These are phyloP conservation scores for Physaria fendleri DNA, from an alignment of 345 rosid genomes.

Conservation along the genomic window DNA sequence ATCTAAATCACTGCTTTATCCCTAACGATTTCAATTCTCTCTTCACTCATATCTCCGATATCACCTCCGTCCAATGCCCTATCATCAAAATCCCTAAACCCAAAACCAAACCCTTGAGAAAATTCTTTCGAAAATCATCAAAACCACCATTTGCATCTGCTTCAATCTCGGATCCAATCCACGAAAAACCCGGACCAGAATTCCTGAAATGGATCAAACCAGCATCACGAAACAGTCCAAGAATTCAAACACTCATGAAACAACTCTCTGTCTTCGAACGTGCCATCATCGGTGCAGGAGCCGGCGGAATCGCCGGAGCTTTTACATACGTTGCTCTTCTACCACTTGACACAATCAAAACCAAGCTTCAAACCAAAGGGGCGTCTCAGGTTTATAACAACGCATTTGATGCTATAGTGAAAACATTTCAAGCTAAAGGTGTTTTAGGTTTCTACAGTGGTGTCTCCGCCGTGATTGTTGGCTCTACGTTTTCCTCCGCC, in stretches of 20 bases:
- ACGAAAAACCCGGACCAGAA: background rate
- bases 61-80: constrained; percentile 20
- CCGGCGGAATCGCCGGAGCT: constrained; percentile 87
- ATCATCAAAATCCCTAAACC: constrained; percentile 7
- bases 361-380: constrained; percentile 88
- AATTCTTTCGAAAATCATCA: background rate
- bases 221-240: constrained; percentile 41
- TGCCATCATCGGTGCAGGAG: constrained; percentile 77
- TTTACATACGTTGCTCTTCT: constrained; percentile 80
- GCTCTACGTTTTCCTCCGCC: constrained; percentile 83
- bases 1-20: constrained; percentile 13
- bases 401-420: constrained; percentile 63
- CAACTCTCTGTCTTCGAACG: constrained; percentile 70
- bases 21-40: constrained; percentile 29
- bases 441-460: constrained; percentile 84
- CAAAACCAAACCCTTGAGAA: background rate
- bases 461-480: constrained; percentile 84
- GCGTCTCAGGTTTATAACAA: constrained; percentile 59
- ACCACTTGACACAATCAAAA: constrained; percentile 85
- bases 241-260: constrained; percentile 45
- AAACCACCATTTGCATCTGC: constrained; percentile 42
- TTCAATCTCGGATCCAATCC: constrained; percentile 27
- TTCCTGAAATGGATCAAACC: constrained; percentile 46
- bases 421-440: constrained; percentile 75
- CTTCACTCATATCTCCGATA: constrained; percentile 30